Evolutionary conservation across 768 basidiomycete genomes (phyloP), one percentile per base, ranked within the genome.

Genomic region (Cyathus striatus): DNA sequence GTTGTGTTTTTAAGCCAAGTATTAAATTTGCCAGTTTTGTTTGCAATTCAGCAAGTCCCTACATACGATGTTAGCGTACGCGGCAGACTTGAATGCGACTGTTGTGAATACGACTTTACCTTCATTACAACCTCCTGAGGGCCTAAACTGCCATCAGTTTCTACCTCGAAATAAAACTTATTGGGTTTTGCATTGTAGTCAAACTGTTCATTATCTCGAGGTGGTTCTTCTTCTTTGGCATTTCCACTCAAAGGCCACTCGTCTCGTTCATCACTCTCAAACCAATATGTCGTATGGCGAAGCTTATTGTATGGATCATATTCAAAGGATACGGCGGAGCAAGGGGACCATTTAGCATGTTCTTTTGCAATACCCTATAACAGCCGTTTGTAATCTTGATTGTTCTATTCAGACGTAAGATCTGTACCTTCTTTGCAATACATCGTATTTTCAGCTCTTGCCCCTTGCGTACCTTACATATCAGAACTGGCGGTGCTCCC

Each of bases 341-440:
- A 89, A 10, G 96, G 95, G 0, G 92, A 95, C 91, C 95, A 99
- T 66, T 99, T 99, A 10, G 96, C 93, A 58, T 99, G 96, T 60
- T 96, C 92, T 70, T 97, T 97, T 3, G 95, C 92, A 46, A 96
- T 85, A 32, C 95, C 95, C 95, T 97, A 55, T 16, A 49, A 21
- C 44, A 17, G 23, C 43, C 42, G 34, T 43, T 42, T 25, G 6
- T 25, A 20, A 16, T 23, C 21, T 13, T 23, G 4, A 25, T 5
- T 4, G 18, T 20, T 20, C 38, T 24, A 14, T 14, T 26, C 23
- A 38, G n/a, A n/a, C 26, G 33, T 43, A 20, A 4, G 9, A 32
- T 7, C 49, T 69, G n/a, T 41, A 90, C 94, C 80, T 96, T 97
- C 65, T 93, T 92, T 4, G 94, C 96, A 36, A 85, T 79, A 59